These are phyloP conservation scores for Solanum lycopersicoides DNA, from an alignment of 257 asterid species.

Conservation along the genomic window DNA sequence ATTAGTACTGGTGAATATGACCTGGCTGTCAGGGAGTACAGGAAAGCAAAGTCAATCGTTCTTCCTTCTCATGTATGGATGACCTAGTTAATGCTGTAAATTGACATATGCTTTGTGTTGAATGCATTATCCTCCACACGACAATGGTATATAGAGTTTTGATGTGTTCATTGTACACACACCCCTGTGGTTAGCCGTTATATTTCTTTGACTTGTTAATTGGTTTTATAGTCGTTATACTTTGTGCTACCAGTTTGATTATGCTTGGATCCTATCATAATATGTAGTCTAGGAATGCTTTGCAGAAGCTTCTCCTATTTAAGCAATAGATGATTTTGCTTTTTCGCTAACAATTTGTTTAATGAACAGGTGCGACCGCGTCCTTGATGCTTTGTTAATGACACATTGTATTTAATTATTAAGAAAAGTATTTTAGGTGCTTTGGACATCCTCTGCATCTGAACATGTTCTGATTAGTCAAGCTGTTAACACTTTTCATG, in stretches of 20 bases:
- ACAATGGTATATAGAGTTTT: not conserved
- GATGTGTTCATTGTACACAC: not conserved
- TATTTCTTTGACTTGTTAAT: not conserved
- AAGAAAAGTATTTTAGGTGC: not conserved
- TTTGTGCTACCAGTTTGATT: not conserved
- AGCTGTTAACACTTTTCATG: not conserved
- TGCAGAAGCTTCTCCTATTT: not conserved
- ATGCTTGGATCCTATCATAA: not conserved
- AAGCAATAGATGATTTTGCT: not conserved
- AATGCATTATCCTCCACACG: not conserved
- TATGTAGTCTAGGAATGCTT: not conserved
- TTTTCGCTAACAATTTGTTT: not conserved
- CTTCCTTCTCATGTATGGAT: slow-evolving; percentile 92
- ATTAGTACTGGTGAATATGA: slow-evolving; percentile 95
- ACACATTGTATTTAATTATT: not conserved
- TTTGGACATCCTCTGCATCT: not conserved
- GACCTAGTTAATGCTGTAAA: not conserved
- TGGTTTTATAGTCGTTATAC: not conserved
- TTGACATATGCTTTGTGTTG: not conserved
- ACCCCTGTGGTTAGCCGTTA: not conserved
- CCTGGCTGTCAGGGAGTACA: slow-evolving; percentile 96
- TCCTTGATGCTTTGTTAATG: not conserved
- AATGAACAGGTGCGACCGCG: not conserved
- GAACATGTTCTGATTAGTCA: not conserved
- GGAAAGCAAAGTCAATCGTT: slow-evolving; percentile 96